Base-by-base conservation (phyloP, 176 grass and related monocot species). In the Echinochloa phyllopogon region DNA sequence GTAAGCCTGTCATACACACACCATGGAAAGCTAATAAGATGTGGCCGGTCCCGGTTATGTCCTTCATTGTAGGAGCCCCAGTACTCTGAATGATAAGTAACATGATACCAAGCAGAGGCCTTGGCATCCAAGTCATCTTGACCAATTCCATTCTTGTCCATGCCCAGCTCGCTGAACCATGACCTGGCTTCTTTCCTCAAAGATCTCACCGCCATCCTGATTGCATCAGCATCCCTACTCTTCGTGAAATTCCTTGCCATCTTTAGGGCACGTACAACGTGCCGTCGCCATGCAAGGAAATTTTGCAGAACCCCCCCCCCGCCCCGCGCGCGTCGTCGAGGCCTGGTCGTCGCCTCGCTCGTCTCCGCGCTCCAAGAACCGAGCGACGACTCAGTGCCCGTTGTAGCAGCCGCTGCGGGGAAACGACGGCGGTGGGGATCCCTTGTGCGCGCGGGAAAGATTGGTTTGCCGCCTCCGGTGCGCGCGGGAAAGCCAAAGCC, bases 1-100 rank as follows among this genome's bases (percentile, higher is more conserved):
- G 80, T 1, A 81, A 98, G 83, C 72, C 80, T 94, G 62, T 98
- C 96, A 81, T 88, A 93, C 25, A 92, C 60, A 65, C 93, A 94
- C 96, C 96, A 98, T 25, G 96, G 93, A 76, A 98, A 98, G 64
- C 96, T 98, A 71, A 98, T 87, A 64, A 95, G 80, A 85, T 95
- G 91, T 14, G 89, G 89, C 27, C 89, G 86, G 1, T 92, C 90
- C 42, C 42, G 7, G 42, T 44, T 2, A 66, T 88, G 77, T 41
- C 56, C 91, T 69, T 87, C 57, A 37, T 92, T 93, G 84, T 89
- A 94, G 33, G 41, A 21, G 20, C 96, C 89, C 85, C 85, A 95
- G 67, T 85, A 95, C 6, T 86, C 55, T 0, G 69, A 73, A 53
- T 95, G 93, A 85, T 98, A 98, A 4, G 96, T 87, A 68, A 95